These are phyloP conservation scores for Yamadazyma taylorii DNA, from an alignment of 1,139 yeast species.

Conservation along the genomic window DNA sequence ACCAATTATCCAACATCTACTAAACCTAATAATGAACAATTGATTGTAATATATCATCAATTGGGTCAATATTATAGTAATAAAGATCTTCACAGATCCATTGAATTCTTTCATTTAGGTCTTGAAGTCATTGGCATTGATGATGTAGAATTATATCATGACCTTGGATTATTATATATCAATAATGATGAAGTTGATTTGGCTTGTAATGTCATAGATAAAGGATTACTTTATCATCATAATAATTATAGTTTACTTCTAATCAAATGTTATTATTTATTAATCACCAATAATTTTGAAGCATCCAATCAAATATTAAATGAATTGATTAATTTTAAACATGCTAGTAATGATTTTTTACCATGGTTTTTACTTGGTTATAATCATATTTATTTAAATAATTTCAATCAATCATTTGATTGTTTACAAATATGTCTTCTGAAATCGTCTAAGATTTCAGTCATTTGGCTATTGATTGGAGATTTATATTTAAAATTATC, in stretches of 20 bases:
- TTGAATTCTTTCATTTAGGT: not conserved
- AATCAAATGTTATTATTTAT: not conserved
- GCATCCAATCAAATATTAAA: slow-evolving; percentile 3
- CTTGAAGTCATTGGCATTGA: not conserved
- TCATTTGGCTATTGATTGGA: slow-evolving; percentile 69
- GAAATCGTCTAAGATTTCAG: slow-evolving; percentile 53
- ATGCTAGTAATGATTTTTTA: slow-evolving; percentile 40
- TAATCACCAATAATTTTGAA: not conserved
- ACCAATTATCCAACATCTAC: too few species aligned
- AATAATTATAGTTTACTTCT: not conserved
- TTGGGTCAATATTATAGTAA: not conserved
- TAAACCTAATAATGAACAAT: not conserved
- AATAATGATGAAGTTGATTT: not conserved
- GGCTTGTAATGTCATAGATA: not conserved
- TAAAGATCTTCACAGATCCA: not conserved
- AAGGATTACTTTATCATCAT: slow-evolving; percentile 2
- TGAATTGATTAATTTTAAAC: slow-evolving; percentile 10
- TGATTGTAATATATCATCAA: not conserved
- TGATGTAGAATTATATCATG: not conserved
- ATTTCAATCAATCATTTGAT: slow-evolving; percentile 56
- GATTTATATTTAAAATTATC: slow-evolving; percentile 56
- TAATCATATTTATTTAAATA: slow-evolving; percentile 47
- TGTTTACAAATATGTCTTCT: slow-evolving; percentile 57
- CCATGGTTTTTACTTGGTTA: slow-evolving; percentile 61
- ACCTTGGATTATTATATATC: not conserved